Evolutionary conservation across 768 basidiomycete genomes (phyloP).

Genomic region (Cytidiella melzeri): DNA sequence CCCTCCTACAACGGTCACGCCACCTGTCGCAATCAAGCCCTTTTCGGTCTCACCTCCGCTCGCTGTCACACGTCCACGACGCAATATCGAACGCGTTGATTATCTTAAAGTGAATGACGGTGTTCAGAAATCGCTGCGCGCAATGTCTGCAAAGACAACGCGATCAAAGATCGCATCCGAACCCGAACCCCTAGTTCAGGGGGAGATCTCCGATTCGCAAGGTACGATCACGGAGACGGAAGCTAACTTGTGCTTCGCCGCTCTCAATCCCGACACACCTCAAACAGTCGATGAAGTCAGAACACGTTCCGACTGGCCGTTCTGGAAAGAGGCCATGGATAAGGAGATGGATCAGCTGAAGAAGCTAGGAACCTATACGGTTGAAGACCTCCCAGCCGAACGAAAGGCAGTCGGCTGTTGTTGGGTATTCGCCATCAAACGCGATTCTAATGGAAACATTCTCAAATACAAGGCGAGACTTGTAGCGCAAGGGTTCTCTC

Average conservation of each 20-base stretch:
- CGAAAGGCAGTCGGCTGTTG: slow-evolving; percentile 25
- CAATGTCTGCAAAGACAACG: too few relatives aligned
- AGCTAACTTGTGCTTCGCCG: slow-evolving; percentile 1
- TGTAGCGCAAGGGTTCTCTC: slow-evolving; percentile 30
- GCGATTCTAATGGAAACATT: slow-evolving; percentile 29
- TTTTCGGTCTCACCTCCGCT: too few relatives aligned
- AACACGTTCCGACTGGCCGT: slow-evolving; percentile 1
- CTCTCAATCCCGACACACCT: not conserved
- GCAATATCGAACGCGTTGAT: too few relatives aligned
- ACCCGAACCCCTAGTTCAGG: too few relatives aligned
- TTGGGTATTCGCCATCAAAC: slow-evolving; percentile 36
- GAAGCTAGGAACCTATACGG: slow-evolving; percentile 13
- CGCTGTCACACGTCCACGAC: too few relatives aligned
- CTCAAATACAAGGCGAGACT: slow-evolving; percentile 31
- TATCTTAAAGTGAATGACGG: too few relatives aligned
- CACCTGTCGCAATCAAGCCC: too few relatives aligned
- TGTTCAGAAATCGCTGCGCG: too few relatives aligned
- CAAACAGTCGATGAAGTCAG: slow-evolving; percentile 2
- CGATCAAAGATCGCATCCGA: too few relatives aligned
- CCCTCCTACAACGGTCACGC: too few relatives aligned
- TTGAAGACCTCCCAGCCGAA: slow-evolving; percentile 23
- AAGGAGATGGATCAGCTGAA: slow-evolving; percentile 10
- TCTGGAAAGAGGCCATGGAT: slow-evolving; percentile 14
- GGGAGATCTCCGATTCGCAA: too few relatives aligned
- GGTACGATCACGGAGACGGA: too few relatives aligned